Percentiles rank a stretch among this genome's conserved stretches.
Conservation (phyloP, 306 rosid genomes). For the Parietaria judaica region DNA sequence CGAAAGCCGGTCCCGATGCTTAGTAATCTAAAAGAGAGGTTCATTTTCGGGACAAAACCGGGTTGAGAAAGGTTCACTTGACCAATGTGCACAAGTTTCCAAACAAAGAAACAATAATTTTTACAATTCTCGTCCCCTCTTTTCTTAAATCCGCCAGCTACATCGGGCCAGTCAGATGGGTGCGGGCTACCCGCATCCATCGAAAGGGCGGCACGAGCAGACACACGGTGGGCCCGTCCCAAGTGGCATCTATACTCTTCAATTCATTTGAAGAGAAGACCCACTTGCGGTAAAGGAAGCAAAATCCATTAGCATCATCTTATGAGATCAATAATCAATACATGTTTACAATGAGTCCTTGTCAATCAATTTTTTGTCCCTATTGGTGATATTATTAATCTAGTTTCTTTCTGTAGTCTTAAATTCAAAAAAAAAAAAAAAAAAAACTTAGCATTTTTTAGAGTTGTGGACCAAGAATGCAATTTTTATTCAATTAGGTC, state of each 20-base stretch:
- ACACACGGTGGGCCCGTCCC: no score
- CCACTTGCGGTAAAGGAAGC: not conserved
- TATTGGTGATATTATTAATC: not conserved
- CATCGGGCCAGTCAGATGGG: no score
- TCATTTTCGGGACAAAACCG: no score
- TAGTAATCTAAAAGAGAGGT: no score
- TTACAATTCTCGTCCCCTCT: not conserved
- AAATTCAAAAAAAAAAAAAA: no score
- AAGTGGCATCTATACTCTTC: not conserved
- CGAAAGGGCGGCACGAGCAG: no score
- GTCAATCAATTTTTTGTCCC: not conserved
- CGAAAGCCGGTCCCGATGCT: no score
- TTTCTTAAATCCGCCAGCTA: not conserved
- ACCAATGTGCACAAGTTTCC: not conserved
- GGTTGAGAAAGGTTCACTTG: not conserved
- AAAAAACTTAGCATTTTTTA: not conserved
- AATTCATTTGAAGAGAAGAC: not conserved
- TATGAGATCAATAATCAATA: conserved; percentile 2
- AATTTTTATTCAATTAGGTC: not conserved
- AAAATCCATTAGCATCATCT: not conserved
- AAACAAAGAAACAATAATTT: not conserved
- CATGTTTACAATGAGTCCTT: not conserved
- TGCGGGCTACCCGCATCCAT: no score
- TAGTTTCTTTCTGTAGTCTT: no score
- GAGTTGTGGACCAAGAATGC: not conserved